Percentiles rank a stretch among this genome's conserved stretches.
Conservation (phyloP, 331 rosid genomes). For the Stylosanthes scabra region DNA sequence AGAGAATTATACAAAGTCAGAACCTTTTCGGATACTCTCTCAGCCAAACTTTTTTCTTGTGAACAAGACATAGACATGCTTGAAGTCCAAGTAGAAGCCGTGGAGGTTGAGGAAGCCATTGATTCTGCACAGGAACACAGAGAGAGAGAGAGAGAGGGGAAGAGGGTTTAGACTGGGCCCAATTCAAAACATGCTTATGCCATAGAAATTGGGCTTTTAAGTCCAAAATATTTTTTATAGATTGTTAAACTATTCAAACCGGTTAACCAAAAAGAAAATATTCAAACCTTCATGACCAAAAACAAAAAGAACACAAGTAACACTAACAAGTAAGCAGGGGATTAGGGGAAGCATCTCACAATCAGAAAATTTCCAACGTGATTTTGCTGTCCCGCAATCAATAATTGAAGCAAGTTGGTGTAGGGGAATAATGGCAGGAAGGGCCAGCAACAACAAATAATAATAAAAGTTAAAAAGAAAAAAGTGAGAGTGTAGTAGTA, state of each 20-base stretch:
- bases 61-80: conserved; percentile 39
- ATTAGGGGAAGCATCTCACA: conserved; percentile 21
- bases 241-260: no score
- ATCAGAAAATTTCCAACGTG: conserved; percentile 35
- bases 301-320: no score
- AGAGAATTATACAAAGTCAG: conserved; percentile 61
- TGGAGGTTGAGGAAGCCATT: background rate
- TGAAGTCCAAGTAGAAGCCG: no score
- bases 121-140: background rate
- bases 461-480: background rate
- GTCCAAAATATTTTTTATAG: no score
- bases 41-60: conserved; percentile 50
- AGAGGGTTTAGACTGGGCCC: no score
- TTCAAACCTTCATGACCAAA: no score
- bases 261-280: no score
- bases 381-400: no score
- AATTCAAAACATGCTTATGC: background rate
- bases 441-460: background rate
- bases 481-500: background rate
- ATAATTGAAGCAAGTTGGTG: background rate
- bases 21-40: conserved; percentile 63
- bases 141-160: background rate
- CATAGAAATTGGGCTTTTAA: background rate
- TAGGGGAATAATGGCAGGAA: background rate
- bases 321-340: no score